These are phyloP conservation scores for Piper longum DNA, from an alignment of 164 flowering plant genomes.

Conservation along the genomic window DNA sequence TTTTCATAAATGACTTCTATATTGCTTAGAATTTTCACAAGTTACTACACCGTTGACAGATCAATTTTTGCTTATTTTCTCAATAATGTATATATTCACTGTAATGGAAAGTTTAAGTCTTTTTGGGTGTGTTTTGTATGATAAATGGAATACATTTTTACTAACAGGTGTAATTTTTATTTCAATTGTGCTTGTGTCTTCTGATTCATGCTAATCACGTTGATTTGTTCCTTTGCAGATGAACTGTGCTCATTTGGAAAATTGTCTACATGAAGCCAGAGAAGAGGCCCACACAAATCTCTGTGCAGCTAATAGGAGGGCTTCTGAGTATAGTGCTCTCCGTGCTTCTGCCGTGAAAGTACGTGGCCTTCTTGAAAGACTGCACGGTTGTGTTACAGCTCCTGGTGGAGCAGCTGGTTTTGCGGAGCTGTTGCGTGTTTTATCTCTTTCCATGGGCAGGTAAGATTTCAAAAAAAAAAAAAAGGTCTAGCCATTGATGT, in stretches of 20 bases:
- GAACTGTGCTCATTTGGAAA: slow-evolving; percentile 98
- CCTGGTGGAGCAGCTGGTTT: slow-evolving; percentile 55
- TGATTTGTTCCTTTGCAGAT: slow-evolving; percentile 30
- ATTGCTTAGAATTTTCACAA: too few relatives aligned
- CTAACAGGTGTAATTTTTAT: not conserved
- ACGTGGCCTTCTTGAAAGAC: slow-evolving; percentile 79
- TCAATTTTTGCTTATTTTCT: too few relatives aligned
- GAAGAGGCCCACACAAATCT: slow-evolving; percentile 98
- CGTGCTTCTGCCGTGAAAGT: slow-evolving; percentile 87
- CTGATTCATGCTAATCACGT: not conserved
- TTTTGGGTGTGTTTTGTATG: not conserved
- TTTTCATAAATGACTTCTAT: too few relatives aligned
- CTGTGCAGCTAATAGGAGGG: slow-evolving; percentile 86
- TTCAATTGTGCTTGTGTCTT: not conserved
- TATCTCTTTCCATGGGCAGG: slow-evolving; percentile 84
- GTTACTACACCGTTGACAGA: too few relatives aligned
- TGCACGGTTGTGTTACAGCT: slow-evolving; percentile 49
- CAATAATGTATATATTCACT: not conserved
- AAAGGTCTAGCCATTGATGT: too few relatives aligned
- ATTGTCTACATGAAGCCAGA: slow-evolving; percentile 95
- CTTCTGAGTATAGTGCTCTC: slow-evolving; percentile 74
- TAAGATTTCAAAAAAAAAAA: slow-evolving; percentile 25
- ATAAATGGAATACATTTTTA: too few relatives aligned
- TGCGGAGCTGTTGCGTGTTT: slow-evolving; percentile 57
- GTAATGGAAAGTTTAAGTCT: not conserved